Percentiles rank a stretch among this genome's conserved stretches.
Evolutionary conservation across 2,329 filamentous ascomycete genomes (phyloP).

Genomic region (Epichloe coenophiala): DNA sequence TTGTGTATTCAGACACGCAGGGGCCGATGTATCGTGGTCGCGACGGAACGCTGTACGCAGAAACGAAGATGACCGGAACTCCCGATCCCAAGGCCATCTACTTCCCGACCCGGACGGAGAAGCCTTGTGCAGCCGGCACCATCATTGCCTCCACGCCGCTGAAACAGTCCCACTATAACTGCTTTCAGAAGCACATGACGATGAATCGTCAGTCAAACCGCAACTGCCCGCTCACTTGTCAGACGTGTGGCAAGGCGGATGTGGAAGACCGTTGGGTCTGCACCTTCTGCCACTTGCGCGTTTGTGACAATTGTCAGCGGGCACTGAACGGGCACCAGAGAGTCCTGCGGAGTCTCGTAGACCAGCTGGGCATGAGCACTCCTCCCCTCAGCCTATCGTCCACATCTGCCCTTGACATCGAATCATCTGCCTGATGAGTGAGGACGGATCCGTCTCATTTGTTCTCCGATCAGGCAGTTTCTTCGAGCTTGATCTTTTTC

Average conservation of each 20-base stretch:
- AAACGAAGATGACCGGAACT: slow-evolving; percentile 23
- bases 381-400: slow-evolving; percentile 11
- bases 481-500: background rate
- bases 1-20: slow-evolving; percentile 21
- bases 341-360: slow-evolving; percentile 29
- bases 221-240: slow-evolving; percentile 38
- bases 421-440: background rate
- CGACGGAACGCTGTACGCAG: slow-evolving; percentile 27
- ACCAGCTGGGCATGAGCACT: slow-evolving; percentile 11
- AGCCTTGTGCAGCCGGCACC: slow-evolving; percentile 18
- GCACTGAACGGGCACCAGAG: slow-evolving; percentile 26
- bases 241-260: slow-evolving; percentile 35
- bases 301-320: slow-evolving; percentile 35
- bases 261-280: slow-evolving; percentile 32
- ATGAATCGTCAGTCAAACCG: slow-evolving; percentile 36
- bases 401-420: slow-evolving; percentile 8
- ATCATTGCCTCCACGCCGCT: slow-evolving; percentile 30
- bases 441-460: background rate
- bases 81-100: slow-evolving; percentile 22
- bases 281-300: slow-evolving; percentile 35
- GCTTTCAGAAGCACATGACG: slow-evolving; percentile 32
- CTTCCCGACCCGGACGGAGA: slow-evolving; percentile 22
- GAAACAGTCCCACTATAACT: slow-evolving; percentile 30
- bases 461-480: background rate
- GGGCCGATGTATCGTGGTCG: slow-evolving; percentile 22